phyloP scores from a whole-genome alignment of 208 protist genomes.

The Porcisia deanei region DNA sequence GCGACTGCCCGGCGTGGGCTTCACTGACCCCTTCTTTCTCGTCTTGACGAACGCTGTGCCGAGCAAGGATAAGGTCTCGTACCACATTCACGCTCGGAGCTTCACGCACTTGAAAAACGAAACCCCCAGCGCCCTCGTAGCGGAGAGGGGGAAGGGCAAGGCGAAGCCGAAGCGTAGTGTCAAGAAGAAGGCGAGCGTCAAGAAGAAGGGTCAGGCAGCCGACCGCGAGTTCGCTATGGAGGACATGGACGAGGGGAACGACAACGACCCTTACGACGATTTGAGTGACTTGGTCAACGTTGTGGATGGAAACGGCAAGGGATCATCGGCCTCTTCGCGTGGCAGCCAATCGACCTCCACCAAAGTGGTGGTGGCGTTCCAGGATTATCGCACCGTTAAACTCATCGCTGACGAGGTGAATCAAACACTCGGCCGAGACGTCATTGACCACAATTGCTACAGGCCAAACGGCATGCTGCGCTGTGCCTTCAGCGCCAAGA shows the following conservation, averaged over 20 bases:
- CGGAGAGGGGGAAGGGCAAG: not conserved
- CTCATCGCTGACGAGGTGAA: slow-evolving; percentile 83
- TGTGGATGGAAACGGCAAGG: slow-evolving; percentile 31
- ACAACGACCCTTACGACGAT: slow-evolving; percentile 34
- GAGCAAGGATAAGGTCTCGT: slow-evolving; percentile 61
- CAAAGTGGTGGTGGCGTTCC: slow-evolving; percentile 70
- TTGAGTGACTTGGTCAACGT: slow-evolving; percentile 45
- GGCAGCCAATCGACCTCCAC: not conserved
- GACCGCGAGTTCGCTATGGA: slow-evolving; percentile 4
- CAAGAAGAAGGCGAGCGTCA: not conserved
- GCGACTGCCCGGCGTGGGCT: slow-evolving; percentile 72
- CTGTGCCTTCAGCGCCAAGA: slow-evolving; percentile 74
- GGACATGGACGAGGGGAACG: slow-evolving; percentile 5
- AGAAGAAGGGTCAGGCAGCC: not conserved
- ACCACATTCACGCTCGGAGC: slow-evolving; percentile 73
- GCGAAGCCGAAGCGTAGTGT: not conserved
- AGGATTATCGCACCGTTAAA: slow-evolving; percentile 79
- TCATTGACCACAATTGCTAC: slow-evolving; percentile 79
- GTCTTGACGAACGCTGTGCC: slow-evolving; percentile 74
- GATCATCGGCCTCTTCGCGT: not conserved
- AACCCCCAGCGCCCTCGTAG: not conserved
- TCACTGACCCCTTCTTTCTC: slow-evolving; percentile 75
- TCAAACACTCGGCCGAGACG: slow-evolving; percentile 52
- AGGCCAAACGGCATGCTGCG: slow-evolving; percentile 77
- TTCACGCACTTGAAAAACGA: slow-evolving; percentile 38